Base-by-base conservation (phyloP, 2,329 filamentous ascomycete genomes). In the Fusarium brachygibbosum region DNA sequence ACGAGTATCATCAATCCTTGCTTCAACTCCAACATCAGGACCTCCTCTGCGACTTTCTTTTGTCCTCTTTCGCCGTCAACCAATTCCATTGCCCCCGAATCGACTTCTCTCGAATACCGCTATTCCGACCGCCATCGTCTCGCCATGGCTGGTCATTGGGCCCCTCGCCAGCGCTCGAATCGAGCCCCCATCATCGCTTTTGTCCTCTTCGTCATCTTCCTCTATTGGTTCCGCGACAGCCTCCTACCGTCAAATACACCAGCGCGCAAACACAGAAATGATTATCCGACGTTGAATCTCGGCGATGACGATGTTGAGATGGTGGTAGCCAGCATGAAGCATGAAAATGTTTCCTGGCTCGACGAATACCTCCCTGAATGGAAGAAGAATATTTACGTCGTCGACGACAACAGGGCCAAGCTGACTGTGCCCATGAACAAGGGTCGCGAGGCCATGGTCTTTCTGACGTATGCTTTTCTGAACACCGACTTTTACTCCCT, bases 311-410 rank as follows among this genome's bases (percentile, higher is more conserved):
- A 76, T 34, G 72, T 78, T 46, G 77, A 79, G 67, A 70, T 79
- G 72, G 76, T 79, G 40, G 72, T 79, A 19, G 77, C 77, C 4
- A 75, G 74, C 61, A 78, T 76, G 73, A 76, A 74, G 63, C 70
- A 73, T 56, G 77, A 78, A 60, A 70, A 78, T 51, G 60, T 74
- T 34, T 77, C 79, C 17, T 85, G 83, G 83, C 74, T 84, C 11
- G 66, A 79, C 52, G 72, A 78, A 41, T 78, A 81, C 66, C 76
- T 84, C 4, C 77, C 78, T 21, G 77, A 79, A 46, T 87, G 85
- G 85, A 79, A 82, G 61, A 83, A 84, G 74, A 86, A 81, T 61
- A 80, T 88, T 60, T 88, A 88, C 73, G 81, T 87, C 28, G 85
- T 85, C 52, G 82, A 89, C 68, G 81, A 87, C 69, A 77, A 81